phyloP scores from a whole-genome alignment of 2,329 filamentous ascomycete species.

The Pestalotiopsis sp. region DNA sequence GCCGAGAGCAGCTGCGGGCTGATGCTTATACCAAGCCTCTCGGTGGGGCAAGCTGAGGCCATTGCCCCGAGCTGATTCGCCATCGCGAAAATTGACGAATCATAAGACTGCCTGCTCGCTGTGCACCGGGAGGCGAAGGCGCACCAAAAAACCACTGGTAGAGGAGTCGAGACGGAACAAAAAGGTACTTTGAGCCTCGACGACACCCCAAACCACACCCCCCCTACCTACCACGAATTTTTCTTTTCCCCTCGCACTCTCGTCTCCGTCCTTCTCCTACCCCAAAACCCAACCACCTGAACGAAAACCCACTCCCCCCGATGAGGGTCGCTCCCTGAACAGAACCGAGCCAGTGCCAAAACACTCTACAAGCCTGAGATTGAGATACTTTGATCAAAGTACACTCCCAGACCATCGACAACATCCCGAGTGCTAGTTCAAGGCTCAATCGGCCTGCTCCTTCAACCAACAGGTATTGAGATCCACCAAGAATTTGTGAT shows the following conservation, averaged over 20 bases:
- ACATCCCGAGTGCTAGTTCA: slow-evolving; percentile 19
- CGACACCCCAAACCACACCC: not conserved
- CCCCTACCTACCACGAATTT: slow-evolving; percentile 5
- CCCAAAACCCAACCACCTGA: not conserved
- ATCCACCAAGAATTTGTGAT: not conserved
- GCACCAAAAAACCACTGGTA: not conserved
- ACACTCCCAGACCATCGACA: slow-evolving; percentile 28
- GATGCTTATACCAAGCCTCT: not conserved
- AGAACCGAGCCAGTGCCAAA: slow-evolving; percentile 35
- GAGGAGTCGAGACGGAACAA: not conserved
- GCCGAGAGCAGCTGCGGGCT: not conserved
- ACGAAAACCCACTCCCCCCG: slow-evolving; percentile 1
- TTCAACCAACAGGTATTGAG: slow-evolving; percentile 18
- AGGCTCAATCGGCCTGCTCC: slow-evolving; percentile 18
- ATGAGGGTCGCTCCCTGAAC: slow-evolving; percentile 10
- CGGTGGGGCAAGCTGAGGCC: not conserved
- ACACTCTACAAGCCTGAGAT: slow-evolving; percentile 40
- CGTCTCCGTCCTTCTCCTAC: not conserved
- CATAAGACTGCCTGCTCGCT: too few relatives aligned
- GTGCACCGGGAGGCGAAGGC: not conserved
- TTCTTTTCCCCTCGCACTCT: not conserved
- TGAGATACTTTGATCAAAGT: slow-evolving; percentile 46
- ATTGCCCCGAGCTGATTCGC: not conserved
- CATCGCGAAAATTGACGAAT: not conserved
- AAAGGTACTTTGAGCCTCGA: slow-evolving; percentile 8